Percentiles rank a stretch among this genome's conserved stretches.
phyloP scores from a whole-genome alignment of 2,329 filamentous ascomycete species.

The Aspergillus novoparasiticus region DNA sequence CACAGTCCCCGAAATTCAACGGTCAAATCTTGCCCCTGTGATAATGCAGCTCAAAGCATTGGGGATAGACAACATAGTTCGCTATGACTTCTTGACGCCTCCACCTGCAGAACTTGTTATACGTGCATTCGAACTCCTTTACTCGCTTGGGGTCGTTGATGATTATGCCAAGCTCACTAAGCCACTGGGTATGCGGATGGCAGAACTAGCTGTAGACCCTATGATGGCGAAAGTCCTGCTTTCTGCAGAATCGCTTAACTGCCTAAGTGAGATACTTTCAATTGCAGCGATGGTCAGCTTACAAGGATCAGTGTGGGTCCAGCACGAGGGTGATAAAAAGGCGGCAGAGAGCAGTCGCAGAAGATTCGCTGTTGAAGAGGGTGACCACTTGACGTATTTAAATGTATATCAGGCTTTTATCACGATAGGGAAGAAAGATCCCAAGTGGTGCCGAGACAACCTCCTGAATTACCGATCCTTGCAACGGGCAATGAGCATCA shows the following conservation, averaged over 20 bases:
- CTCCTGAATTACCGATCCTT: constrained; percentile 85
- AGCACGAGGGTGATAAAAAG: constrained; percentile 76
- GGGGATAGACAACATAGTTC: constrained; percentile 89
- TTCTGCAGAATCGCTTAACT: constrained; percentile 72
- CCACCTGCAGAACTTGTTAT: constrained; percentile 84
- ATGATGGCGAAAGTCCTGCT: constrained; percentile 94
- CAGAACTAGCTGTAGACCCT: constrained; percentile 87
- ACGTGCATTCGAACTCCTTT: constrained; percentile 84
- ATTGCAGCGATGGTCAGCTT: constrained; percentile 94
- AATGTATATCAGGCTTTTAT: constrained; percentile 93
- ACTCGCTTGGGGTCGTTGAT: constrained; percentile 82
- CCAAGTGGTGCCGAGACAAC: constrained; percentile 85
- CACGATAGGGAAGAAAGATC: constrained; percentile 77
- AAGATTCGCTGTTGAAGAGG: constrained; percentile 88
- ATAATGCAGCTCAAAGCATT: constrained; percentile 91
- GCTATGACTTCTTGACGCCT: constrained; percentile 85
- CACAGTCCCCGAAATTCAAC: constrained; percentile 86
- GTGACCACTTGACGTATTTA: constrained; percentile 87
- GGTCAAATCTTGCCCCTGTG: constrained; percentile 84
- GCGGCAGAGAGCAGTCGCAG: constrained; percentile 72
- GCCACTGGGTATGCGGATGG: constrained; percentile 87
- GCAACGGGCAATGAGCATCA: constrained; percentile 78
- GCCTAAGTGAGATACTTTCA: constrained; percentile 81
- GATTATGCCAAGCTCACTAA: constrained; percentile 87
- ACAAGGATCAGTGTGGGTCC: constrained; percentile 80